These are phyloP conservation scores for Phalaenopsis equestris DNA, from an alignment of 106 monocot species.

Conservation along the genomic window DNA sequence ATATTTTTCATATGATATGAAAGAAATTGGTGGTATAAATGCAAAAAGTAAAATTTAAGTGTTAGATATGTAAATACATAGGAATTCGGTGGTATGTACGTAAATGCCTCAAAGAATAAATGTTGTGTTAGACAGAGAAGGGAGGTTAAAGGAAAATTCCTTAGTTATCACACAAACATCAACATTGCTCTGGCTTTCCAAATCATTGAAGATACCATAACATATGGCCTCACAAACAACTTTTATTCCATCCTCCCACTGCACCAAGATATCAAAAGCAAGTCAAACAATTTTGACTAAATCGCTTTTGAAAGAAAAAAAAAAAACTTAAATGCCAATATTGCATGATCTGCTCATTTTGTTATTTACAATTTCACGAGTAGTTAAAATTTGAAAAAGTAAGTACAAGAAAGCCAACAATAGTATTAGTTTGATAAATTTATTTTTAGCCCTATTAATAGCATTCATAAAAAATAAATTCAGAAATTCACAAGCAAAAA, in stretches of 20 bases:
- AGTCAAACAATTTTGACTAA: not conserved
- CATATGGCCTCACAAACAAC: conserved; percentile 82
- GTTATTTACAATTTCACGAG: not conserved
- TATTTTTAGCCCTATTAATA: too few species aligned
- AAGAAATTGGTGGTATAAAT: too few species aligned
- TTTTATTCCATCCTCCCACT: conserved; percentile 82
- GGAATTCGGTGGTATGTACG: too few species aligned
- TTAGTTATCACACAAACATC: conserved; percentile 97
- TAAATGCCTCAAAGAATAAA: not conserved
- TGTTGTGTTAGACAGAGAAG: not conserved
- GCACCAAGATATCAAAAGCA: conserved; percentile 4
- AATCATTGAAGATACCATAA: conserved; percentile 94
- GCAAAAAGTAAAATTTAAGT: too few species aligned
- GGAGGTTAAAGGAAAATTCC: conserved; percentile 6
- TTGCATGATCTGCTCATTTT: not conserved
- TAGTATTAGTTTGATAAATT: not conserved
- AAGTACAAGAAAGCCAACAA: not conserved
- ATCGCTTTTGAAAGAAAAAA: not conserved
- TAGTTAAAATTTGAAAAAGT: not conserved
- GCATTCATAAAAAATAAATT: too few species aligned
- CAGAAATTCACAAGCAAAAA: too few species aligned
- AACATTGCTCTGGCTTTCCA: conserved; percentile 92
- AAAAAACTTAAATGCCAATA: not conserved
- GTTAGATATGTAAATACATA: too few species aligned
- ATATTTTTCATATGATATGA: too few species aligned